Evolutionary conservation across 192 early-diverging fungal genomes (phyloP).

Genomic region (Mortierella antarctica): DNA sequence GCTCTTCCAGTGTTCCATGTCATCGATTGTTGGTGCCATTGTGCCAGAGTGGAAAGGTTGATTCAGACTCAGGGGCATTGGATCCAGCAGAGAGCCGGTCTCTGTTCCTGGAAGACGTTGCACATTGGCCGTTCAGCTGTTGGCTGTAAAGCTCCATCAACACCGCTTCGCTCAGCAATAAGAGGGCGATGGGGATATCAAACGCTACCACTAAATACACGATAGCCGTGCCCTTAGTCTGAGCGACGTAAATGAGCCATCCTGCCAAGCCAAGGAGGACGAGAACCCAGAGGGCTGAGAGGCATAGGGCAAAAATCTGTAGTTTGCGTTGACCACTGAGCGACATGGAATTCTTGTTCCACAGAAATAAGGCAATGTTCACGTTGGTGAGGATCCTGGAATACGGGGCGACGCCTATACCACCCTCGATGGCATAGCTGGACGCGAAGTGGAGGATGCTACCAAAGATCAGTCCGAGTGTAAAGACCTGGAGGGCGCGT

Average conservation of each 20-base stretch:
- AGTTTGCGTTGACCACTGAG: too few species aligned
- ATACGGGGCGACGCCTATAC: neutral
- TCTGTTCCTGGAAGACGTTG: neutral
- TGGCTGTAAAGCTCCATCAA: neutral
- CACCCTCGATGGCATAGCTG: conserved; percentile 2
- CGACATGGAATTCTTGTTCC: too few species aligned
- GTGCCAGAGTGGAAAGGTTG: conserved; percentile 2
- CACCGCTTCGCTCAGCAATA: neutral
- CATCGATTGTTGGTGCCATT: neutral
- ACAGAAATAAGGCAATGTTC: too few species aligned
- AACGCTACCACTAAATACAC: neutral
- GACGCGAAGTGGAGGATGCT: conserved; percentile 9
- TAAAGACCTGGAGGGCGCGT: too few species aligned
- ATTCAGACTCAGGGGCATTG: conserved; percentile 14
- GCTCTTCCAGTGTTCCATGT: conserved; percentile 4
- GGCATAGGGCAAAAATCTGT: too few species aligned
- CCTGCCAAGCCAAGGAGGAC: neutral
- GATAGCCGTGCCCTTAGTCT: neutral
- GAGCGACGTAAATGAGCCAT: neutral
- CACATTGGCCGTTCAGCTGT: neutral
- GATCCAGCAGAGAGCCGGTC: neutral
- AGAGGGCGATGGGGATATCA: neutral
- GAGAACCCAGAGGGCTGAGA: too few species aligned
- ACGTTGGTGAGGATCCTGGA: conserved; percentile 13
- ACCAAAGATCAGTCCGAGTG: neutral